Conservation (phyloP, 2,329 filamentous ascomycete species). For the Huntiella savannae region DNA sequence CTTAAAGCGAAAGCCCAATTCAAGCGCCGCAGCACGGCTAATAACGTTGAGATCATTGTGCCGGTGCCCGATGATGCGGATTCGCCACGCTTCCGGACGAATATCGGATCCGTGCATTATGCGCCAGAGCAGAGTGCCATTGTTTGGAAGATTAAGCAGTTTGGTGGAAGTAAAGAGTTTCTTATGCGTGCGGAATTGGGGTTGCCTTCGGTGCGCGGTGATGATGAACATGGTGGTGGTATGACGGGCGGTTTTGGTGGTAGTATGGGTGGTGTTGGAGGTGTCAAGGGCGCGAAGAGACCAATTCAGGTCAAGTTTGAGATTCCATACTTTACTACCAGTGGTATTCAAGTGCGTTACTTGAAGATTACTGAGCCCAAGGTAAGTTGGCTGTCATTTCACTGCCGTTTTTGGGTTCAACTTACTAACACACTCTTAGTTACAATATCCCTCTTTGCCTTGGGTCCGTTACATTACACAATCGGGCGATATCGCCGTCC, state of each 20-base stretch:
- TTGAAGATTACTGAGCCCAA: constrained; percentile 99
- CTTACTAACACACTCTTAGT: constrained; percentile 26
- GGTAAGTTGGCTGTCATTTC: constrained; percentile 35
- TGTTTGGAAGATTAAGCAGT: constrained; percentile 99
- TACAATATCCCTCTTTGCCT: constrained; percentile 93
- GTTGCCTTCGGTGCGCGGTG: constrained; percentile 79
- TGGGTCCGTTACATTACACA: constrained; percentile 99
- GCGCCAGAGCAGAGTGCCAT: constrained; percentile 94
- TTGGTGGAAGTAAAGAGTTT: constrained; percentile 95
- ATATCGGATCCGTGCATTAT: constrained; percentile 93
- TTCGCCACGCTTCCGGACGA: constrained; percentile 86
- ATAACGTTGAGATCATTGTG: constrained; percentile 96
- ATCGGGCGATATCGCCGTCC: constrained; percentile 87
- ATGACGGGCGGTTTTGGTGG: constrained; percentile 97
- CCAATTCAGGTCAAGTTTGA: constrained; percentile 99
- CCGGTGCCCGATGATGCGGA: constrained; percentile 96
- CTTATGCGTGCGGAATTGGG: constrained; percentile 95
- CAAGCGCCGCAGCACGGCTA: constrained; percentile 91
- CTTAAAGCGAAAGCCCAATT: constrained; percentile 96
- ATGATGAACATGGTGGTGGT: constrained; percentile 85
- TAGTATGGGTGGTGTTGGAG: constrained; percentile 81
- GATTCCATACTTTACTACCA: constrained; percentile 99
- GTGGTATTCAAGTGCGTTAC: constrained; percentile 94
- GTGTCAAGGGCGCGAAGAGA: constrained; percentile 66
- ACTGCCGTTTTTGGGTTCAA: not conserved